Conservation (phyloP, 2,329 filamentous ascomycete genomes). For the Diaporthe ampelina region DNA sequence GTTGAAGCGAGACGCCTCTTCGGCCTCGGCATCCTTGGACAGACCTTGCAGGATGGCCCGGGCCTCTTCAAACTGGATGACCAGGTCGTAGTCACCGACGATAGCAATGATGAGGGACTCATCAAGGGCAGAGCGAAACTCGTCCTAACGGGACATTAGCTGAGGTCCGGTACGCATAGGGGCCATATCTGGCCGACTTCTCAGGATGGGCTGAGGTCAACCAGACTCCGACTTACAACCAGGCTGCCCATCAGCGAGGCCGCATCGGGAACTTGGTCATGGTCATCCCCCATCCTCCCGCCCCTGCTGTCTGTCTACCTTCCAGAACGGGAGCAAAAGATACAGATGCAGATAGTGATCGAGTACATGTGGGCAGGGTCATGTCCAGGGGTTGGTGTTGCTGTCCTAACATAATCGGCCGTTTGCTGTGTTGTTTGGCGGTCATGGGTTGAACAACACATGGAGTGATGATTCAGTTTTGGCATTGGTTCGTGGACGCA, state of each 20-base stretch:
- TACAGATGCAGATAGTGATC: background rate
- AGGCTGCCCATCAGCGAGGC: constrained; percentile 35
- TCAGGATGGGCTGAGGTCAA: background rate
- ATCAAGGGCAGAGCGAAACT: constrained; percentile 82
- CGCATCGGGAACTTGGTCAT: constrained; percentile 24
- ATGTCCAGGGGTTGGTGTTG: constrained; percentile 4
- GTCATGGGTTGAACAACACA: background rate
- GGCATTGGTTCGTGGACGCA: background rate
- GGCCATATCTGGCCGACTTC: background rate
- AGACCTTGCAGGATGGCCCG: constrained; percentile 74
- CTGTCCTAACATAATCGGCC: constrained; percentile 2
- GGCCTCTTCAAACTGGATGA: constrained; percentile 66
- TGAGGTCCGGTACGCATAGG: background rate
- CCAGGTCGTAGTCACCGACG: constrained; percentile 78
- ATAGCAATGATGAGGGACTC: constrained; percentile 84
- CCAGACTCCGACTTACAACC: constrained; percentile 14
- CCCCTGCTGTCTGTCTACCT: background rate
- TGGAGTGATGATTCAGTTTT: constrained; percentile 28
- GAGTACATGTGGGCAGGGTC: background rate
- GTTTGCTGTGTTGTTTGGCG: background rate
- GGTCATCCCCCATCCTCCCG: constrained; percentile 20
- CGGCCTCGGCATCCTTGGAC: constrained; percentile 72
- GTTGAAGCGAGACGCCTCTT: constrained; percentile 84
- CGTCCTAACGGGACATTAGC: constrained; percentile 62
- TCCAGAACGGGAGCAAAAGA: background rate